A percentile compares a stretch with the other conserved stretches of the same genome.
These are phyloP conservation scores for Earliella scabrosa DNA, from an alignment of 1,284 basidiomycete genomes.

Conservation along the genomic window DNA sequence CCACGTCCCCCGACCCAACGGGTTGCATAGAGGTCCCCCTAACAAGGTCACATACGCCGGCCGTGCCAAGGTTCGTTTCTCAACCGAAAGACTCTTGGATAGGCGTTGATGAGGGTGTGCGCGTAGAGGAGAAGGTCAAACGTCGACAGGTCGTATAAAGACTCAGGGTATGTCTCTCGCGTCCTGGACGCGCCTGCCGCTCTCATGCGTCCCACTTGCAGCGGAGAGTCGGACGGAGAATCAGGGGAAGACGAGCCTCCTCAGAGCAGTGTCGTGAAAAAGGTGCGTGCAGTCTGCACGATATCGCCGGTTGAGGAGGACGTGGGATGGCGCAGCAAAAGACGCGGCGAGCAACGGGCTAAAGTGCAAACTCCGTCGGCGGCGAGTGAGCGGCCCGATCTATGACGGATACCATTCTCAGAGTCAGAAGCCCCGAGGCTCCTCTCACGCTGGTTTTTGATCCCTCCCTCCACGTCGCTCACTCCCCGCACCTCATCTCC, in stretches of 20 bases:
- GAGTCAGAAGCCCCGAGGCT: not conserved
- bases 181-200: not conserved
- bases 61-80: slow-evolving; percentile 43
- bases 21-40: slow-evolving; percentile 20
- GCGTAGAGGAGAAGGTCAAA: slow-evolving; percentile 17
- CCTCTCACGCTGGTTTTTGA: not conserved
- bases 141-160: slow-evolving; percentile 17
- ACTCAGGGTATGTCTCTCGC: slow-evolving; percentile 7
- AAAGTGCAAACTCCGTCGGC: too few species aligned
- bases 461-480: not conserved
- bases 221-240: not conserved
- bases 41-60: slow-evolving; percentile 47
- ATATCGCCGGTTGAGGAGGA: too few species aligned
- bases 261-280: not conserved
- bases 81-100: too few species aligned
- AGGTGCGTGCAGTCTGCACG: not conserved
- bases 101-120: slow-evolving; percentile 6
- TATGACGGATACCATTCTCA: not conserved
- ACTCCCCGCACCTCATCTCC: not conserved
- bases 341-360: not conserved
- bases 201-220: not conserved
- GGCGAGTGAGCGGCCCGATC: not conserved
- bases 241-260: slow-evolving; percentile 5
- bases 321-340: too few species aligned
- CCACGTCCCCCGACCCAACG: not conserved